Percentiles rank a stretch among this genome's conserved stretches.
These are phyloP conservation scores for Fusarium succisae DNA, from an alignment of 2,329 filamentous ascomycete species.

Conservation along the genomic window DNA sequence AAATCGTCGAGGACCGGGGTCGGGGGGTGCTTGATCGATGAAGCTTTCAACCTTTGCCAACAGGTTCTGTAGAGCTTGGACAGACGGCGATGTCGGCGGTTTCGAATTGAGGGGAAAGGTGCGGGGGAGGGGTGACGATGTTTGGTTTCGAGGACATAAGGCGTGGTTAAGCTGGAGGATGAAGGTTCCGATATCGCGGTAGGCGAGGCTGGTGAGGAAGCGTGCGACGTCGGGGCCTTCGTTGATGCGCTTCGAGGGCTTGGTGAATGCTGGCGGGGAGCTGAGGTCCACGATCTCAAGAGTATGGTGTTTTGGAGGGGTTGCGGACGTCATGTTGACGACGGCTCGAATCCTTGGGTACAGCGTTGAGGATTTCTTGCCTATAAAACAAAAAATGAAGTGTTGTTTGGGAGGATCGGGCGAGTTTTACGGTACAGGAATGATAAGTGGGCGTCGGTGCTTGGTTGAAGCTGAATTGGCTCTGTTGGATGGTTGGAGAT, in stretches of 20 bases:
- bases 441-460: not conserved
- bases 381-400: not conserved
- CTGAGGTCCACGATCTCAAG: conserved; percentile 61
- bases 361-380: no score
- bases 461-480: conserved; percentile 2
- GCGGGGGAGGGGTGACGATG: conserved; percentile 41
- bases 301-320: conserved; percentile 39
- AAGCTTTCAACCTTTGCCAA: conserved; percentile 71
- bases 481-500: not conserved
- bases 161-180: conserved; percentile 89
- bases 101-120: conserved; percentile 57
- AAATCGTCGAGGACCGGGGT: conserved; percentile 86
- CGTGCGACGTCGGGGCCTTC: conserved; percentile 81
- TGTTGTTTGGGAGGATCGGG: not conserved
- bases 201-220: conserved; percentile 84
- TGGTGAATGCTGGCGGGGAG: conserved; percentile 64
- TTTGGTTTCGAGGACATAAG: conserved; percentile 76
- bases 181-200: conserved; percentile 87
- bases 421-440: not conserved
- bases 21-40: conserved; percentile 82
- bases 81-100: conserved; percentile 57
- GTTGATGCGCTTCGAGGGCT: conserved; percentile 83
- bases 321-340: conserved; percentile 34
- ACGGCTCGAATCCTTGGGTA: not conserved
- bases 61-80: conserved; percentile 72